Evolutionary conservation across 1,284 basidiomycete species (phyloP).

Genomic region (Malassezia equina): DNA sequence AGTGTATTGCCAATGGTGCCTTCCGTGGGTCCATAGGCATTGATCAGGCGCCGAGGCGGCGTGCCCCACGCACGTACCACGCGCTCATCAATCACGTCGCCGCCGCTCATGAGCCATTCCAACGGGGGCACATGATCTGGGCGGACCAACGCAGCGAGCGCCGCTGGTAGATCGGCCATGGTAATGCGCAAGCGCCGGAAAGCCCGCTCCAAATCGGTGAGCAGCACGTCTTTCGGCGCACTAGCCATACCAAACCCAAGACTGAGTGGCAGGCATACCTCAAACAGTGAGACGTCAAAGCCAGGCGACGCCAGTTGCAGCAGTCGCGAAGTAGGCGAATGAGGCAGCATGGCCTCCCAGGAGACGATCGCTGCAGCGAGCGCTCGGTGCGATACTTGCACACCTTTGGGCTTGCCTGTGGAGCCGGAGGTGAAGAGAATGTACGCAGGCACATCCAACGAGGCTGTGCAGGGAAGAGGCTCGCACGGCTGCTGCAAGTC

Average conservation of each 20-base stretch:
- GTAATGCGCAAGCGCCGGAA: constrained; percentile 36
- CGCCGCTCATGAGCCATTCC: constrained; percentile 47
- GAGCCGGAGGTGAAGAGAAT: constrained; percentile 42
- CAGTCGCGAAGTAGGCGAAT: constrained; percentile 26
- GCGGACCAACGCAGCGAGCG: constrained; percentile 36
- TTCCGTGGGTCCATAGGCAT: constrained; percentile 46
- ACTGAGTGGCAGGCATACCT: constrained; percentile 42
- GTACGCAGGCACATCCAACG: constrained; percentile 28
- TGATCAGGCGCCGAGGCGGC: constrained; percentile 33
- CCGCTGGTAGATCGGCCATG: constrained; percentile 42
- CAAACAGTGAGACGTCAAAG: constrained; percentile 45
- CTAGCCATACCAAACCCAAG: constrained; percentile 38
- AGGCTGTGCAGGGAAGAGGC: neutral
- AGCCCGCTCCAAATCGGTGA: constrained; percentile 34
- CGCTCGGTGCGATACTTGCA: constrained; percentile 37
- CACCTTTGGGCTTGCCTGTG: constrained; percentile 43
- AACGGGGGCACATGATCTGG: constrained; percentile 30
- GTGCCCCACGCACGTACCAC: constrained; percentile 38
- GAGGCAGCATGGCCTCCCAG: constrained; percentile 38
- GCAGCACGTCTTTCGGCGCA: constrained; percentile 36
- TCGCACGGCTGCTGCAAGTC: neutral
- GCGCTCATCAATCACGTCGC: constrained; percentile 40
- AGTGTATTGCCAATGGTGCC: constrained; percentile 46
- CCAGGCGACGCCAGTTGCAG: constrained; percentile 43
- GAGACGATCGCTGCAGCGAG: constrained; percentile 38